Base-by-base conservation (phyloP, 73 alveolate genomes). In the Paramecium octaurelia region DNA sequence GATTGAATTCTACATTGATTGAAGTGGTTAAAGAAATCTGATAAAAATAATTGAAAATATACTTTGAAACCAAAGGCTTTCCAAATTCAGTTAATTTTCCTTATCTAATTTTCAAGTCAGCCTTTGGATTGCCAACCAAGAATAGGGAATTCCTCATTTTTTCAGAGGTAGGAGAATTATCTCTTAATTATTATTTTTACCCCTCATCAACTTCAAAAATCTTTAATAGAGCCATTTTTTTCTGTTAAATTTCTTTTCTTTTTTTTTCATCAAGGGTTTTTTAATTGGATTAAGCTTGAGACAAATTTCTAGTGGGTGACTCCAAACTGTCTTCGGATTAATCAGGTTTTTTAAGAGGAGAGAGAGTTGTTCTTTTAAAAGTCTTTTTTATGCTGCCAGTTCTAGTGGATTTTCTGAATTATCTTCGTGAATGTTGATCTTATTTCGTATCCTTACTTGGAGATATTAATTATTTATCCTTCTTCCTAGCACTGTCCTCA, bases 401-500 rank as follows among this genome's bases (percentile, higher is more conserved):
- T 64, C 80, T 89, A 4, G 92, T 70, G 14, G 85, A 43, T 73
- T 40, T 68, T 70, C 75, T 34, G n/a, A 68, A 38, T 21, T 40
- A 69, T 71, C 91, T 43, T 48, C 91, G 14, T 59, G 75, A 89
- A 70, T 68, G 18, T 46, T 89, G 7, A 31, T 89, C 69, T 18
- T 64, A 31, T 21, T 89, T 73, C 6, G 58, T 77, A 46, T 59
- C 86, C 73, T 46, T 40, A 2, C 70, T 42, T 1, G 90, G 88
- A 43, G 86, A 36, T 18, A 70, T 31, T 12, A 71, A 21, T 18
- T 73, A 43, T 34, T 12, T 73, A 58, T 89, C 94, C 48, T 83
- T 89, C 48, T 92, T 89, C 4, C 94, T 89, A 2, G 94, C 90
- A 21, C 92, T 70, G 48, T 96, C 98, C 80, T 93, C 96, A 73